Evolutionary conservation across 495 filamentous ascomycete genomes (phyloP).

Genomic region (Hypoxylon trugodes): DNA sequence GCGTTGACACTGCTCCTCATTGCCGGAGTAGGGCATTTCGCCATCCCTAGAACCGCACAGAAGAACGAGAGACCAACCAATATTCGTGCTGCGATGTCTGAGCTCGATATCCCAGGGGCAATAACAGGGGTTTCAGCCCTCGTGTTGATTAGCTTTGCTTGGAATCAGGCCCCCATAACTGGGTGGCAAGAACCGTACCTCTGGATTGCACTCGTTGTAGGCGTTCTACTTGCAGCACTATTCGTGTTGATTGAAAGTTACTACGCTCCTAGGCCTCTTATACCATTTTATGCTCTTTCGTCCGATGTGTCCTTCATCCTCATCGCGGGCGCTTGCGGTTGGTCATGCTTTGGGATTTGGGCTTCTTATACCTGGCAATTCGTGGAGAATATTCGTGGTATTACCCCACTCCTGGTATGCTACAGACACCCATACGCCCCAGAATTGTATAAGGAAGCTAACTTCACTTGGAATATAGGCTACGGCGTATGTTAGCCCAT

Average conservation of each 20-base stretch:
- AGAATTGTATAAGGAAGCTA: conserved; percentile 12
- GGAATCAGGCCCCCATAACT: conserved; percentile 64
- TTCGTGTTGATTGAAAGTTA: conserved; percentile 62
- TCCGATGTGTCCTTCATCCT: conserved; percentile 60
- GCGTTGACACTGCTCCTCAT: conserved; percentile 55
- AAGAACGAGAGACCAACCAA: conserved; percentile 35
- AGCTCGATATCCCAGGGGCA: conserved; percentile 61
- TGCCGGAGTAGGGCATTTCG: conserved; percentile 50
- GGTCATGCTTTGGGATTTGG: conserved; percentile 67
- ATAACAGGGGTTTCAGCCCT: conserved; percentile 59
- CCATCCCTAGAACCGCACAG: conserved; percentile 25
- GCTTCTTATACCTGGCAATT: conserved; percentile 65
- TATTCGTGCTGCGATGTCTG: conserved; percentile 40
- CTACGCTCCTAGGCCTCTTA: conserved; percentile 54
- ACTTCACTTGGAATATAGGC: conserved; percentile 13
- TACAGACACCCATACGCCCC: conserved; percentile 48
- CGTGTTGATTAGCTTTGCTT: conserved; percentile 63
- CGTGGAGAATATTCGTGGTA: conserved; percentile 56
- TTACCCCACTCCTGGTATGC: conserved; percentile 56
- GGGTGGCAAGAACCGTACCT: conserved; percentile 63
- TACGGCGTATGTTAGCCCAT: conserved; percentile 33
- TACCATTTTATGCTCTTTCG: conserved; percentile 58
- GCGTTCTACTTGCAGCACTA: conserved; percentile 54
- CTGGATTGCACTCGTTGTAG: conserved; percentile 58
- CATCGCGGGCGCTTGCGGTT: conserved; percentile 59